Conservation (phyloP, 2,329 filamentous ascomycete species). For the Aspergillus aculeatus region DNA sequence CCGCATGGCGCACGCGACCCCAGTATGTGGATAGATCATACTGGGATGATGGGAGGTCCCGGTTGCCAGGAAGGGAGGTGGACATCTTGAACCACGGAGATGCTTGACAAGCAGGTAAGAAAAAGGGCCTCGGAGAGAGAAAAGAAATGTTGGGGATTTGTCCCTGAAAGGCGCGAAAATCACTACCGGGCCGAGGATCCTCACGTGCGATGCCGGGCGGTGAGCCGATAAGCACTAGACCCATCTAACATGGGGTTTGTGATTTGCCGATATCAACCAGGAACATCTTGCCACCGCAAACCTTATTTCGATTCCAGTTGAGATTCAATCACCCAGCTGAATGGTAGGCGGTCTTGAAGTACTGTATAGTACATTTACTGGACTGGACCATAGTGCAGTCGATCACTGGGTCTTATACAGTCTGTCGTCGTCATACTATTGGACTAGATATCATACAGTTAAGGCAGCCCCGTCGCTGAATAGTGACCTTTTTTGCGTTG, state of each 20-base stretch:
- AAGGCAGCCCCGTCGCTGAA: too few relatives aligned
- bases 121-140: slow-evolving; percentile 3
- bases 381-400: too few relatives aligned
- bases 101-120: slow-evolving; percentile 2
- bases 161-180: slow-evolving; percentile 16
- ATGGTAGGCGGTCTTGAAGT: too few relatives aligned
- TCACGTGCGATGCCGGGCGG: slow-evolving; percentile 32
- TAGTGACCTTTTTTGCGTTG: too few relatives aligned
- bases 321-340: too few relatives aligned
- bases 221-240: slow-evolving; percentile 32
- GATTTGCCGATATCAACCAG: slow-evolving; percentile 4
- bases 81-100: slow-evolving; percentile 49
- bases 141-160: slow-evolving; percentile 4
- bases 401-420: too few relatives aligned
- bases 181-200: slow-evolving; percentile 12
- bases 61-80: slow-evolving; percentile 61
- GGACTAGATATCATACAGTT: too few relatives aligned
- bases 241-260: slow-evolving; percentile 18
- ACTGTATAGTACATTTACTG: too few relatives aligned
- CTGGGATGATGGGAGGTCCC: slow-evolving; percentile 86
- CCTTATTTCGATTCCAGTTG: not conserved
- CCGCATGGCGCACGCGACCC: slow-evolving; percentile 87
- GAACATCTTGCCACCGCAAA: slow-evolving; percentile 12
- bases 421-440: too few relatives aligned
- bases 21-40: slow-evolving; percentile 93